Evolutionary conservation across 2,329 filamentous ascomycete species (phyloP).

Genomic region (Ramularia collo-cygni): DNA sequence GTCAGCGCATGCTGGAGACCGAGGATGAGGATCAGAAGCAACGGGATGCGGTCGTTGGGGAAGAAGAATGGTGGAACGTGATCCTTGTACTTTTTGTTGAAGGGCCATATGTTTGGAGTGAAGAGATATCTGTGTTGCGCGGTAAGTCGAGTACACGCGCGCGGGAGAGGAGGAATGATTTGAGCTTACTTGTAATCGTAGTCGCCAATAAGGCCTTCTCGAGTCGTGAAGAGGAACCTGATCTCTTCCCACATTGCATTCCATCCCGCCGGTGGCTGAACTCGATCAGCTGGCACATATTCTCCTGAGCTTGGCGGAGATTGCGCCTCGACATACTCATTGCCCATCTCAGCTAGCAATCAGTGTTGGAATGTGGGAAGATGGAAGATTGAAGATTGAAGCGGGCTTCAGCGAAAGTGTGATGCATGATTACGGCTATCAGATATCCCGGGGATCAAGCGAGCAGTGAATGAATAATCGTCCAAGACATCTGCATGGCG

Average conservation of each 20-base stretch:
- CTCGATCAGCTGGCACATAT: slow-evolving; percentile 3
- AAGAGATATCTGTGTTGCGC: slow-evolving; percentile 12
- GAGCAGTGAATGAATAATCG: too few relatives aligned
- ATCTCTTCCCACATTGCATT: slow-evolving; percentile 7
- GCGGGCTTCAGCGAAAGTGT: too few relatives aligned
- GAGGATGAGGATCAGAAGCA: slow-evolving; percentile 17
- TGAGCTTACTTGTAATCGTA: slow-evolving; percentile 12
- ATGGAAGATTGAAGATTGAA: too few relatives aligned
- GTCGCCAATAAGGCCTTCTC: slow-evolving; percentile 16
- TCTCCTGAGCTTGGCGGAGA: not conserved
- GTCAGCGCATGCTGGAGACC: slow-evolving; percentile 17
- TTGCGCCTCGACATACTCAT: too few relatives aligned
- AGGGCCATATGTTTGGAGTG: slow-evolving; percentile 17
- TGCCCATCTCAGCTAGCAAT: too few relatives aligned
- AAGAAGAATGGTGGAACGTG: slow-evolving; percentile 18
- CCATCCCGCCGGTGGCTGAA: slow-evolving; percentile 4
- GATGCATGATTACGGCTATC: too few relatives aligned
- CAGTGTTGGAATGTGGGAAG: too few relatives aligned
- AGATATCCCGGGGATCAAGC: too few relatives aligned
- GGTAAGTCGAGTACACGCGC: too few relatives aligned
- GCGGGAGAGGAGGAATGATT: not conserved
- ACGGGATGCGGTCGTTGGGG: slow-evolving; percentile 16
- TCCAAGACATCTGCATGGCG: too few relatives aligned
- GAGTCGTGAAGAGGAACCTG: slow-evolving; percentile 15
- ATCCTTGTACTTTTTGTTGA: slow-evolving; percentile 14